These are phyloP conservation scores for Mucor mucedo DNA, from an alignment of 371 early-diverging fungal species.

Conservation along the genomic window DNA sequence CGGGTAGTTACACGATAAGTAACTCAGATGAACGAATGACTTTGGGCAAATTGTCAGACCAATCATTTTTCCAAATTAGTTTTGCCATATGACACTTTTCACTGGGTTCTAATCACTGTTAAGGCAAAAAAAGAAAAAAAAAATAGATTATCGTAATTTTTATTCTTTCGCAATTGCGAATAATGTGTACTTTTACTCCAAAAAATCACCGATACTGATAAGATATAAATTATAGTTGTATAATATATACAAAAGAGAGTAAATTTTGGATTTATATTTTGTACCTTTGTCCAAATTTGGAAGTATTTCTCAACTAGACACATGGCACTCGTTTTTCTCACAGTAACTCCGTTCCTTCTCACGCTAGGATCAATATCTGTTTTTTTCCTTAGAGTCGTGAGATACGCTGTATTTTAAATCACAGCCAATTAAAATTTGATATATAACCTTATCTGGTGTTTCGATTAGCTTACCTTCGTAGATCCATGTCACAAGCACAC, in stretches of 20 bases:
- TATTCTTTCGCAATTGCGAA: too few relatives aligned
- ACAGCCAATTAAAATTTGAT: background rate
- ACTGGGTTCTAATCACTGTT: conserved; percentile 5
- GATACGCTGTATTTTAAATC: background rate
- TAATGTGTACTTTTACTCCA: background rate
- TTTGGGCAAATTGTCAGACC: conserved; percentile 4
- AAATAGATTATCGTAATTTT: background rate
- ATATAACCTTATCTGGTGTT: background rate
- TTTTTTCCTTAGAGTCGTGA: background rate
- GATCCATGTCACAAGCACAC: too few relatives aligned
- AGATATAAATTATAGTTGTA: background rate
- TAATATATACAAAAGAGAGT: background rate
- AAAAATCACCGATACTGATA: too few relatives aligned
- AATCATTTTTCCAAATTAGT: conserved; percentile 4
- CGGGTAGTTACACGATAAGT: conserved; percentile 3
- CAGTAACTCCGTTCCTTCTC: conserved; percentile 25
- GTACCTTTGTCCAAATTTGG: conserved; percentile 10
- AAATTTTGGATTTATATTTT: background rate
- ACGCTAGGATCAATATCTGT: conserved; percentile 14
- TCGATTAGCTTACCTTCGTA: background rate
- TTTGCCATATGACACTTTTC: conserved; percentile 19
- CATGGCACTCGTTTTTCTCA: conserved; percentile 24
- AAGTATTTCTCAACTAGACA: conserved; percentile 7
- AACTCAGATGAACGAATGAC: conserved; percentile 13
- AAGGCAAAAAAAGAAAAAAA: background rate